A percentile compares a stretch with the other conserved stretches of the same genome.
Conservation (phyloP, 495 filamentous ascomycete species). For the Pyrenula aspistea region DNA sequence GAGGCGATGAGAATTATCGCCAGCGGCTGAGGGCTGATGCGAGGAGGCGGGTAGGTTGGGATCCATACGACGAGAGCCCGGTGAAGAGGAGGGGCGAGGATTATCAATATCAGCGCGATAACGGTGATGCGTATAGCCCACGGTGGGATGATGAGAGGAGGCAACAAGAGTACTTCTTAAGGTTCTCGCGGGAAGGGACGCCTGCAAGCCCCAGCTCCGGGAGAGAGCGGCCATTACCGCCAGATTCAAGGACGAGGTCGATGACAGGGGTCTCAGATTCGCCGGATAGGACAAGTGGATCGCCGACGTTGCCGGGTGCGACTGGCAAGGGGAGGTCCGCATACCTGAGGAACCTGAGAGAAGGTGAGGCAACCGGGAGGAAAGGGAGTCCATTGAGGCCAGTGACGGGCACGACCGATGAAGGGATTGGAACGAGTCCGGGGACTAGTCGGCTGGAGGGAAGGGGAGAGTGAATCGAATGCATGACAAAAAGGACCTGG, state of each 20-base stretch:
- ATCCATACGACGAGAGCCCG: conserved; percentile 66
- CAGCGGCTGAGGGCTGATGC: conserved; percentile 61
- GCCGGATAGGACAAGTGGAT: not conserved
- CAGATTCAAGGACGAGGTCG: not conserved
- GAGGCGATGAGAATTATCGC: conserved; percentile 57
- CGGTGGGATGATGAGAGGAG: not conserved
- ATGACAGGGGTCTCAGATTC: not conserved
- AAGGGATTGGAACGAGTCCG: conserved; percentile 1
- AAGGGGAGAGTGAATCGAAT: not conserved
- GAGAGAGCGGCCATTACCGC: not conserved
- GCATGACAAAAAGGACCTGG: too few relatives aligned
- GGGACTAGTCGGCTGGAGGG: not conserved
- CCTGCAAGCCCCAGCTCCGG: not conserved
- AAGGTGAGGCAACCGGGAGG: not conserved
- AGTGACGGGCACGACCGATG: not conserved
- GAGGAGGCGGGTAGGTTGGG: conserved; percentile 73
- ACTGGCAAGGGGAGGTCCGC: not conserved
- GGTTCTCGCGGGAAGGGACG: not conserved
- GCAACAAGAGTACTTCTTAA: not conserved
- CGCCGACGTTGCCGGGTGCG: not conserved
- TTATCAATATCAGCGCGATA: conserved; percentile 31
- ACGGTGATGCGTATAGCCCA: not conserved
- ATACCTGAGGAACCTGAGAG: not conserved
- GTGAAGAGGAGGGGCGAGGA: conserved; percentile 53
- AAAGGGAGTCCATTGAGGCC: not conserved